Conservation (phyloP, 345 rosid species). For the Atalantia buxifolia region DNA sequence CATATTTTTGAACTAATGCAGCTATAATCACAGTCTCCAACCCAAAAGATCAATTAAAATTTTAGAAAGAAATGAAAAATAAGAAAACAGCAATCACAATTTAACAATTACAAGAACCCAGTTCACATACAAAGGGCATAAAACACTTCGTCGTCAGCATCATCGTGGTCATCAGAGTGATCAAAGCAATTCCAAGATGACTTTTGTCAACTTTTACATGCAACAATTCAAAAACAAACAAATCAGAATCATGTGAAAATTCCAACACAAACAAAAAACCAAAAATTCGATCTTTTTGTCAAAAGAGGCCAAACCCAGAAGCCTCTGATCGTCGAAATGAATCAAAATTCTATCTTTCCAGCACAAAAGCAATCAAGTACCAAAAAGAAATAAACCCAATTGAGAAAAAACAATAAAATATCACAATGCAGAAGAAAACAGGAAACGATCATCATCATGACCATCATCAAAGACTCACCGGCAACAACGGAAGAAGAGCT, state of each 20-base stretch:
- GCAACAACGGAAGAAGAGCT: conserved; percentile 22
- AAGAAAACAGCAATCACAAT: neutral
- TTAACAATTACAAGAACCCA: conserved; percentile 4
- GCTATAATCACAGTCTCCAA: neutral
- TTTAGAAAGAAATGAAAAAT: neutral
- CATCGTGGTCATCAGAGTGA: conserved; percentile 17
- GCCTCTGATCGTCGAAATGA: conserved; percentile 19
- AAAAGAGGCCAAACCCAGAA: conserved; percentile 18
- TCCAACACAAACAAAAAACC: conserved; percentile 7
- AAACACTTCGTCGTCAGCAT: conserved; percentile 1
- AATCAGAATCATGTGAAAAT: conserved; percentile 9
- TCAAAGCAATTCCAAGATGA: conserved; percentile 14
- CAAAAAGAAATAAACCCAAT: conserved; percentile 19
- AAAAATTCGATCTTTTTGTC: conserved; percentile 8
- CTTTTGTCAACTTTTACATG: conserved; percentile 17
- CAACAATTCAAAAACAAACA: neutral
- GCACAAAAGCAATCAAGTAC: conserved; percentile 12
- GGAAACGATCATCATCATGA: neutral
- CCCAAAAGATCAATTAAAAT: neutral
- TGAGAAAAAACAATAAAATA: conserved; percentile 18
- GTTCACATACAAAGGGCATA: conserved; percentile 5
- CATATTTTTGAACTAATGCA: neutral
- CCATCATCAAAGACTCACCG: conserved; percentile 18
- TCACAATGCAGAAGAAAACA: conserved; percentile 9
- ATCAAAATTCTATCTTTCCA: conserved; percentile 20